Percentiles rank a stretch among this genome's conserved stretches.
These are phyloP conservation scores for Pneumocystis wakefieldiae DNA, from an alignment of 1,139 yeast species.

Conservation along the genomic window DNA sequence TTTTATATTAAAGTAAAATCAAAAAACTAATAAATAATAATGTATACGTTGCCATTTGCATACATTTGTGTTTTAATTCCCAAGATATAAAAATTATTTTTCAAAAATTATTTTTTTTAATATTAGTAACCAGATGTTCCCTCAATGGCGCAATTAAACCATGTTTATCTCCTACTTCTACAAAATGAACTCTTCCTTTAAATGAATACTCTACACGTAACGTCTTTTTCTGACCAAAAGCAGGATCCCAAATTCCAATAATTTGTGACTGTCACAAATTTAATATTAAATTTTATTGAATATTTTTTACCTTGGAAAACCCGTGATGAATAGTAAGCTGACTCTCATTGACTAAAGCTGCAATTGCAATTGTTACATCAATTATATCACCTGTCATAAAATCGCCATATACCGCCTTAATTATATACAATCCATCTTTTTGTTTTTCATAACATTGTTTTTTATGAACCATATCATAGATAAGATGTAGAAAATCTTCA, in stretches of 20 bases:
- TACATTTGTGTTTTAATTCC: neutral
- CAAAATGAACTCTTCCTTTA: slow-evolving; percentile 7
- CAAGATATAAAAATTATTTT: neutral
- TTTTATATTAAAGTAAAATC: neutral
- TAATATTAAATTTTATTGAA: neutral
- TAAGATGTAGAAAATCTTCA: neutral
- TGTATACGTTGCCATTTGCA: neutral
- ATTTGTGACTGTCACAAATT: neutral
- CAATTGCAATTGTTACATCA: slow-evolving; percentile 11
- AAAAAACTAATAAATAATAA: neutral
- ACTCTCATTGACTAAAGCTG: slow-evolving; percentile 8
- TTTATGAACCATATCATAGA: neutral
- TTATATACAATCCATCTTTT: neutral
- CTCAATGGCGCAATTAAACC: slow-evolving; percentile 6
- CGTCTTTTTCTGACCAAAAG: slow-evolving; percentile 9
- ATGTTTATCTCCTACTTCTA: slow-evolving; percentile 10
- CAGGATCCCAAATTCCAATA: slow-evolving; percentile 11
- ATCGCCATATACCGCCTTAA: neutral
- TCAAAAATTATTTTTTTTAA: neutral
- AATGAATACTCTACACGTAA: slow-evolving; percentile 7
- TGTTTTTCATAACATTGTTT: neutral
- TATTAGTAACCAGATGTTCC: neutral
- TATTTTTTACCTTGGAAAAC: slow-evolving; percentile 1
- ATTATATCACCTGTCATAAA: slow-evolving; percentile 4
- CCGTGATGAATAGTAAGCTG: slow-evolving; percentile 6